Percentiles rank a stretch among this genome's conserved stretches.
Conservation (phyloP, 1,284 basidiomycete species). For the Leccinum pseudoinsigne region DNA sequence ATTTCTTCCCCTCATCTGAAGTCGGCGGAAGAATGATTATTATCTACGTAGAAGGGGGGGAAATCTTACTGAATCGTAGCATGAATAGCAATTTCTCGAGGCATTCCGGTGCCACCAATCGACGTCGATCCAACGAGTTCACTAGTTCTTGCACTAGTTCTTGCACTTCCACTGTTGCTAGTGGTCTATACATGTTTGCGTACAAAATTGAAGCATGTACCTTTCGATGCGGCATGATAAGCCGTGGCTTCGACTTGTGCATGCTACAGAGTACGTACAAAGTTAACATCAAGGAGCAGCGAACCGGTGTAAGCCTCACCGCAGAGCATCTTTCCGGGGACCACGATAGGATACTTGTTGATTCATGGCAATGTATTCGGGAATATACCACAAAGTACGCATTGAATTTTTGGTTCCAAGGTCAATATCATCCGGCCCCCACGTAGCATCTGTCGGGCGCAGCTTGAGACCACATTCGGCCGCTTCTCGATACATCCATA, state of each 20-base stretch:
- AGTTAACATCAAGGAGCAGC: not conserved
- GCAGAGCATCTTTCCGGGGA: not conserved
- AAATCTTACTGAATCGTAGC: conserved; percentile 24
- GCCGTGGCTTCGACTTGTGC: conserved; percentile 8
- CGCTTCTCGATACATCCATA: conserved; percentile 23
- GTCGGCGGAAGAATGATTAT: not conserved
- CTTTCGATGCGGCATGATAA: conserved; percentile 18
- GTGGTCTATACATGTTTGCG: conserved; percentile 11
- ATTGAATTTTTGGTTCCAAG: conserved; percentile 17
- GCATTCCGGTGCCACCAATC: not conserved
- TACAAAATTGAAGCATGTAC: conserved; percentile 17
- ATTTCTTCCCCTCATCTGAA: conserved; percentile 22
- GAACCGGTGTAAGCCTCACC: not conserved
- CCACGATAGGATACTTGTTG: conserved; percentile 11
- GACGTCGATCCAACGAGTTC: not conserved
- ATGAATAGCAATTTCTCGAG: conserved; percentile 16
- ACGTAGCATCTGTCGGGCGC: conserved; percentile 8
- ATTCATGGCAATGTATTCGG: conserved; percentile 15
- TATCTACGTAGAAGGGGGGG: not conserved
- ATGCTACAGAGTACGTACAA: not conserved
- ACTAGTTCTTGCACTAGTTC: not conserved
- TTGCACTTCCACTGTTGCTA: conserved; percentile 1
- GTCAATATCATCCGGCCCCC: conserved; percentile 14
- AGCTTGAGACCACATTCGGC: conserved; percentile 8
- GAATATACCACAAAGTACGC: conserved; percentile 8